Percentiles rank a stretch among this genome's conserved stretches.
These are phyloP conservation scores for Torrubiella hemipterigena DNA, from an alignment of 2,329 filamentous ascomycete genomes.

Conservation along the genomic window DNA sequence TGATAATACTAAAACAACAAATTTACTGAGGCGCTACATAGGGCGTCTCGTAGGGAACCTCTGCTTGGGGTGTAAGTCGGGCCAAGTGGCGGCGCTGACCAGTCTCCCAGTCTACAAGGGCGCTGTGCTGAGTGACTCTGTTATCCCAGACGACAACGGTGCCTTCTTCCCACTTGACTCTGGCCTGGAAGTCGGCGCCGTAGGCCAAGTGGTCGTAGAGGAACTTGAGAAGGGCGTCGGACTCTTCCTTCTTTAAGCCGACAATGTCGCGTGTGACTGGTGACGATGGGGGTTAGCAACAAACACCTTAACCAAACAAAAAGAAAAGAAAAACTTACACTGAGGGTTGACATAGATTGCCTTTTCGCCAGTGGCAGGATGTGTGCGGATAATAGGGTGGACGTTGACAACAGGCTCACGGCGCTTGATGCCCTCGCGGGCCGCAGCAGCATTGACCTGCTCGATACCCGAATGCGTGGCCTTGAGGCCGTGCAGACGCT, in stretches of 20 bases:
- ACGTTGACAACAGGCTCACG: conserved; percentile 58
- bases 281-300: conserved; percentile 1
- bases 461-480: conserved; percentile 68
- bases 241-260: conserved; percentile 71
- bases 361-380: conserved; percentile 68
- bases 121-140: conserved; percentile 61
- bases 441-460: conserved; percentile 53
- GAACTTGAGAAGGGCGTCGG: conserved; percentile 56
- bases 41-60: conserved; percentile 21
- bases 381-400: conserved; percentile 64
- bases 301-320: conserved; percentile 1
- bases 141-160: conserved; percentile 78
- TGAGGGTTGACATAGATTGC: conserved; percentile 67
- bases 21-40: conserved; percentile 4
- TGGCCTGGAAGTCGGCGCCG: conserved; percentile 49
- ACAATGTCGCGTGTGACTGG: conserved; percentile 63
- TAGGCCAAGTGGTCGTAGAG: conserved; percentile 36
- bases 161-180: conserved; percentile 59
- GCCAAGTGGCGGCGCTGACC: conserved; percentile 63
- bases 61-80: conserved; percentile 65
- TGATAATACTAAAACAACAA: not conserved
- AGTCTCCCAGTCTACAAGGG: conserved; percentile 63
- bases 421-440: conserved; percentile 54
- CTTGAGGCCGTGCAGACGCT: conserved; percentile 63
- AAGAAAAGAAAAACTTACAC: conserved; percentile 35